A percentile compares a stretch with the other conserved stretches of the same genome.
Evolutionary conservation across 1,139 yeast genomes (phyloP).

Genomic region (Candida sp.): DNA sequence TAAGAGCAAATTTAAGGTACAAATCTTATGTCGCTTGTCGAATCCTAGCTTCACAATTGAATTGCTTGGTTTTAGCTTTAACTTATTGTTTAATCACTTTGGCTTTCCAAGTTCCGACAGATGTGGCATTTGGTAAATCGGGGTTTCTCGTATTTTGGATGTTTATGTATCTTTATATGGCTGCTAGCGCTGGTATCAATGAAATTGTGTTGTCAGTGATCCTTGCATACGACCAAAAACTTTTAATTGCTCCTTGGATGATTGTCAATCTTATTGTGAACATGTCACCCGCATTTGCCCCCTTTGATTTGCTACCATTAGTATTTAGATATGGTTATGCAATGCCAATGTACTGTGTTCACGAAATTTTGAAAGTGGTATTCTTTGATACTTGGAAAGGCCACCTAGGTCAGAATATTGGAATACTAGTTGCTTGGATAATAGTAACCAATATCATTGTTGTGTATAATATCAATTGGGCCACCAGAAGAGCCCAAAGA

Average conservation of each 20-base stretch:
- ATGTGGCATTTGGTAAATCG: constrained; percentile 49
- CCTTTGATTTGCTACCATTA: constrained; percentile 48
- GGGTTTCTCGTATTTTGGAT: constrained; percentile 70
- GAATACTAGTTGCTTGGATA: constrained; percentile 58
- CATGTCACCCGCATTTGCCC: constrained; percentile 59
- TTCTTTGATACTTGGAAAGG: constrained; percentile 56
- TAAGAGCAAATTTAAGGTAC: constrained; percentile 32
- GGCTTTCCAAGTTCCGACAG: constrained; percentile 55
- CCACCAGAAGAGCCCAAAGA: constrained; percentile 6
- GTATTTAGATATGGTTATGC: constrained; percentile 66
- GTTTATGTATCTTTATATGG: constrained; percentile 54
- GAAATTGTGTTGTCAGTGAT: constrained; percentile 53
- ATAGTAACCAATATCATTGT: constrained; percentile 35
- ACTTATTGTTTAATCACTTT: constrained; percentile 57
- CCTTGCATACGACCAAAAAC: constrained; percentile 43
- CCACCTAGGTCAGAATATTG: constrained; percentile 54
- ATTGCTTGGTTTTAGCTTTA: constrained; percentile 51
- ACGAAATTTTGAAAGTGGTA: constrained; percentile 53
- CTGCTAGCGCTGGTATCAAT: constrained; percentile 62
- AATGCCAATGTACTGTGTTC: constrained; percentile 61
- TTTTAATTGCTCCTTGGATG: constrained; percentile 57
- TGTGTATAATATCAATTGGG: constrained; percentile 10
- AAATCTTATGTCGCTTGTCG: constrained; percentile 49
- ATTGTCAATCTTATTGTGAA: constrained; percentile 58
- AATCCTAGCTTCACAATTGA: constrained; percentile 39